Evolutionary conservation across 192 early-diverging fungal species (phyloP).

Genomic region (Podila epicladia): DNA sequence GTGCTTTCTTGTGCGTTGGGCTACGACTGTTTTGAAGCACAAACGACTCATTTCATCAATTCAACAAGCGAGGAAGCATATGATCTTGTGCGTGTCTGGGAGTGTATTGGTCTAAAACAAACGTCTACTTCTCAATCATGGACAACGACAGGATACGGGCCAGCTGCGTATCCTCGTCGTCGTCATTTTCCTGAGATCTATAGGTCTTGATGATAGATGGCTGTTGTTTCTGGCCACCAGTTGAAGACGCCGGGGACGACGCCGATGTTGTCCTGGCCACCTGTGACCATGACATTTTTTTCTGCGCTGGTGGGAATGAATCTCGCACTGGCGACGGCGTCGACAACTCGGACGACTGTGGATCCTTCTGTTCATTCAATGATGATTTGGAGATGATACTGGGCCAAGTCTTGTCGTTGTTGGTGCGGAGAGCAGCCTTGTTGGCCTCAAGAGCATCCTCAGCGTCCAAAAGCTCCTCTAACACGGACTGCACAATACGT

Average conservation of each 20-base stretch:
- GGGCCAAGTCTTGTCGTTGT: slow-evolving; percentile 14
- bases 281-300: slow-evolving; percentile 44
- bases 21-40: too few species aligned
- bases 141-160: slow-evolving; percentile 43
- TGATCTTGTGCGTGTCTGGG: not conserved
- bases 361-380: not conserved
- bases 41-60: not conserved
- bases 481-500: slow-evolving; percentile 24
- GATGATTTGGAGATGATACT: slow-evolving; percentile 1
- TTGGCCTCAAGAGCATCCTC: not conserved
- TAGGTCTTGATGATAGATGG: slow-evolving; percentile 34
- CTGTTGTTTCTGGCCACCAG: not conserved
- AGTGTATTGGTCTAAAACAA: not conserved
- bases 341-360: not conserved
- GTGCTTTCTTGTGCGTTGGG: too few species aligned
- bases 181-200: slow-evolving; percentile 27
- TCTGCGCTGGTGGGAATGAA: not conserved
- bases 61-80: not conserved
- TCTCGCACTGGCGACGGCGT: not conserved
- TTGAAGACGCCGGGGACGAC: not conserved
- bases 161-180: slow-evolving; percentile 42
- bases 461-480: slow-evolving; percentile 20
- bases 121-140: slow-evolving; percentile 39
- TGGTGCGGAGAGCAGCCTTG: too few species aligned
- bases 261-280: slow-evolving; percentile 20